phyloP scores from a whole-genome alignment of 225 moss, liverwort and hornwort species.

The Bryum argenteum region DNA sequence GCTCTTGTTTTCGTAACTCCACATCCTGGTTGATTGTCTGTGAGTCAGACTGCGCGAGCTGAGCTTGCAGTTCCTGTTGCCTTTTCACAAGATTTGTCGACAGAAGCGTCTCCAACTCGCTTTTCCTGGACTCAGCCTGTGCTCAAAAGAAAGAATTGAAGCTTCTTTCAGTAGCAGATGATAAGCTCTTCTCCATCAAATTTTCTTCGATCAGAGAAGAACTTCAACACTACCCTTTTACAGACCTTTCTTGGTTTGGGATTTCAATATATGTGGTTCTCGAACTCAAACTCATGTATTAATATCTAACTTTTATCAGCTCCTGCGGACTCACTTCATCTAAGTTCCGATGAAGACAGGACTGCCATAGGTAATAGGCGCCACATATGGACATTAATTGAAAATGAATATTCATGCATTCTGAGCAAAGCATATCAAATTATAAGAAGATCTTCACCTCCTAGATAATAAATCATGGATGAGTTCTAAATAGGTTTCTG shows the following conservation, averaged over 20 bases:
- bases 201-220: neutral
- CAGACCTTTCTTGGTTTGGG: neutral
- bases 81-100: conserved; percentile 85
- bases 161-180: neutral
- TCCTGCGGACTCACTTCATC: conserved; percentile 1
- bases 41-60: conserved; percentile 66
- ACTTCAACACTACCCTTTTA: neutral
- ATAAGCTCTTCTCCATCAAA: conserved; percentile 2
- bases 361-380: neutral
- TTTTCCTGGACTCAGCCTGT: conserved; percentile 87
- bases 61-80: conserved; percentile 84
- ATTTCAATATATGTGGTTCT: conserved; percentile 12
- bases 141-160: neutral
- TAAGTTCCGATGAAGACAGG: neutral
- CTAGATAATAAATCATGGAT: neutral
- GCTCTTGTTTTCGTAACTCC: conserved; percentile 70
- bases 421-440: neutral
- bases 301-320: neutral
- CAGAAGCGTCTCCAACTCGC: conserved; percentile 83
- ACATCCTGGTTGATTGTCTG: conserved; percentile 73
- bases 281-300: neutral
- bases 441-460: neutral
- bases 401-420: neutral
- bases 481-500: neutral
- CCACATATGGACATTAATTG: neutral